A percentile compares a stretch with the other conserved stretches of the same genome.
Evolutionary conservation across 2,329 filamentous ascomycete species (phyloP).

Genomic region (Penicillium crustosum): DNA sequence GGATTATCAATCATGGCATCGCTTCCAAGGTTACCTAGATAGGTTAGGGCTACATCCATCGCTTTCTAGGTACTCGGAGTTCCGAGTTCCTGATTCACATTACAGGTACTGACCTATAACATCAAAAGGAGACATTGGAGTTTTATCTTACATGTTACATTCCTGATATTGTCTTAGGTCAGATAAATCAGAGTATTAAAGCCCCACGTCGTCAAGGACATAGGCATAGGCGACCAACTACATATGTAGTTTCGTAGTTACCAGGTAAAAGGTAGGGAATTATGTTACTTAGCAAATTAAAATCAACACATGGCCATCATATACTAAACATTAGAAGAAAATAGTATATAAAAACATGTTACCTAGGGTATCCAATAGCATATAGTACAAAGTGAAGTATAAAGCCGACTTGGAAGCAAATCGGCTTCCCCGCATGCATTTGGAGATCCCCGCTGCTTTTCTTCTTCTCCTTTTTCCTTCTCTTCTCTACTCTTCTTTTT

Average conservation of each 20-base stretch:
- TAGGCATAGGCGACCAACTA: background rate
- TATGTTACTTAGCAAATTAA: background rate
- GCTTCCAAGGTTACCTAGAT: no score
- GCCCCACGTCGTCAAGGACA: no score
- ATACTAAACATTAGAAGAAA: background rate
- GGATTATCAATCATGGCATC: background rate
- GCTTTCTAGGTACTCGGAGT: background rate
- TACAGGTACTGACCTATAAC: no score
- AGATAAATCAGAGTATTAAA: no score
- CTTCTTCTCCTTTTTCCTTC: background rate
- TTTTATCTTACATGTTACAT: no score
- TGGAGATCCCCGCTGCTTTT: conserved; percentile 2
- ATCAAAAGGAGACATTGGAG: no score
- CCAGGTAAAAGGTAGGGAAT: background rate
- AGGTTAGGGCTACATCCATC: background rate
- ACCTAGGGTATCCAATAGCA: no score
- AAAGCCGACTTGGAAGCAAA: conserved; percentile 8
- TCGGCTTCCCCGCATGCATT: conserved; percentile 13
- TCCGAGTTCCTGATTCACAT: background rate
- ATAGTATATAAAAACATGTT: background rate
- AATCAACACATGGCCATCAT: background rate
- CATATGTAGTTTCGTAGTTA: background rate
- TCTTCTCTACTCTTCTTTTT: background rate
- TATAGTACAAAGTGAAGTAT: background rate
- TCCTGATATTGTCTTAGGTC: no score